Base-by-base conservation (phyloP, 495 filamentous ascomycete genomes). In the Elaphomyces granulatus region DNA sequence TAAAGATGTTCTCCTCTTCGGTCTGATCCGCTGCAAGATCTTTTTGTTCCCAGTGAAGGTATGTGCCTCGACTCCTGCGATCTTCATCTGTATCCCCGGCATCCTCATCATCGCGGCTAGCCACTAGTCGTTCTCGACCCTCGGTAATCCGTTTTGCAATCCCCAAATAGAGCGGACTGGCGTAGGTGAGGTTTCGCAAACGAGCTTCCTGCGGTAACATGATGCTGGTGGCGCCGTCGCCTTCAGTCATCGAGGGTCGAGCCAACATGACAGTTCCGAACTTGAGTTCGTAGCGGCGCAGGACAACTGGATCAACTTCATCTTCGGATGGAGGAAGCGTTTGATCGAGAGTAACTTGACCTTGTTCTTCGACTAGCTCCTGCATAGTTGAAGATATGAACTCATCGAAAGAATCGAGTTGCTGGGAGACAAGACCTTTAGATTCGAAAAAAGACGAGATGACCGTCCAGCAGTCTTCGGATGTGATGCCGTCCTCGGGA, bases 361-460 rank as follows among this genome's bases (percentile, higher is more conserved):
- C 80, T 52, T 93, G 87, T 54, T 96, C 90, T 40, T 81, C 75
- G 18, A 96, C 77, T 39, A 96, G 71, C 45, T 93, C 83, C 47
- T 94, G 84, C 65, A 96, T 87, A 0, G 90, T 94, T 2, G 80
- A 83, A 23, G 75, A 73, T 35, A 88, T 81, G 53, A 99, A 99
- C 53, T 95, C 87, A 64, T 99, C 83, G 67, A 94, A 99, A 2
- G 90, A 99, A 56, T 96, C 87, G 43, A 96, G 73, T 64, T 99
- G 90, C 56, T 96, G 92, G 2, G 92, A 93, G 8, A 96, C 92
- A 15, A 99, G 73, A 50, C 92, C 88, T 63, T 95, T 95, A 34
- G 68, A 66, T 44, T 94, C 85, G 63, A 99, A 96, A 66, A 95
- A 96, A 1, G 92, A 80, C 19, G 81, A 82, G 54, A 99, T 94